Conservation (phyloP, 2,329 filamentous ascomycete species). For the Nemania abortiva region DNA sequence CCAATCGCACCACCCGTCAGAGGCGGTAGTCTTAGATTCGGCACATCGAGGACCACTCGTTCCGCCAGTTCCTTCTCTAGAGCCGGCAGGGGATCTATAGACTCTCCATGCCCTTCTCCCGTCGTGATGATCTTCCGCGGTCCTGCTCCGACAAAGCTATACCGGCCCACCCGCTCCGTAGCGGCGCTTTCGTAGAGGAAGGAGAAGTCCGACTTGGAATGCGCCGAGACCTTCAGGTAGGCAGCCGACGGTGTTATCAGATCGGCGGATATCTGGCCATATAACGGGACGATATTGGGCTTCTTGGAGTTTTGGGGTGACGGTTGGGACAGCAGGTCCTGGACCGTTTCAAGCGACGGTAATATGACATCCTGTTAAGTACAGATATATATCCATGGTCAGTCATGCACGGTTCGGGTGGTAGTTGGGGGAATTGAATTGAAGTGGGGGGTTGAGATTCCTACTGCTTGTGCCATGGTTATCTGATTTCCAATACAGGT, state of each 20-base stretch:
- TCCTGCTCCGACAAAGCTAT: slow-evolving; percentile 92
- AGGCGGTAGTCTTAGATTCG: slow-evolving; percentile 84
- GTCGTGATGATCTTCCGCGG: slow-evolving; percentile 85
- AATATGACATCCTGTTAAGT: slow-evolving; percentile 55
- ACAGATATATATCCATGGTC: slow-evolving; percentile 13
- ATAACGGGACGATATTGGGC: slow-evolving; percentile 84
- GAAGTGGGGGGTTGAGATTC: slow-evolving; percentile 8
- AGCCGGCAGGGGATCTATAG: slow-evolving; percentile 83
- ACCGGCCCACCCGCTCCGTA: slow-evolving; percentile 91
- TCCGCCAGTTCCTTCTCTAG: slow-evolving; percentile 85
- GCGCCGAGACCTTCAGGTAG: slow-evolving; percentile 88
- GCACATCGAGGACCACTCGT: slow-evolving; percentile 84
- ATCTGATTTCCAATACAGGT: slow-evolving; percentile 2
- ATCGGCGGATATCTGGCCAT: slow-evolving; percentile 88
- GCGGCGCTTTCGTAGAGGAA: slow-evolving; percentile 97
- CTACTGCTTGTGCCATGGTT: slow-evolving; percentile 42
- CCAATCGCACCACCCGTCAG: slow-evolving; percentile 93
- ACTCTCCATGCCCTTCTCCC: slow-evolving; percentile 86
- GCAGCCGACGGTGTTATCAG: slow-evolving; percentile 94
- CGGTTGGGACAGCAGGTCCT: slow-evolving; percentile 56
- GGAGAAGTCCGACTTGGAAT: slow-evolving; percentile 81
- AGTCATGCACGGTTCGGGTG: slow-evolving; percentile 11
- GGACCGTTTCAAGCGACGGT: slow-evolving; percentile 62
- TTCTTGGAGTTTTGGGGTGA: slow-evolving; percentile 52
- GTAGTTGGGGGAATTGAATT: not conserved